Evolutionary conservation across 176 grass and related monocot species (phyloP).

Genomic region (Metroxylon sagu): DNA sequence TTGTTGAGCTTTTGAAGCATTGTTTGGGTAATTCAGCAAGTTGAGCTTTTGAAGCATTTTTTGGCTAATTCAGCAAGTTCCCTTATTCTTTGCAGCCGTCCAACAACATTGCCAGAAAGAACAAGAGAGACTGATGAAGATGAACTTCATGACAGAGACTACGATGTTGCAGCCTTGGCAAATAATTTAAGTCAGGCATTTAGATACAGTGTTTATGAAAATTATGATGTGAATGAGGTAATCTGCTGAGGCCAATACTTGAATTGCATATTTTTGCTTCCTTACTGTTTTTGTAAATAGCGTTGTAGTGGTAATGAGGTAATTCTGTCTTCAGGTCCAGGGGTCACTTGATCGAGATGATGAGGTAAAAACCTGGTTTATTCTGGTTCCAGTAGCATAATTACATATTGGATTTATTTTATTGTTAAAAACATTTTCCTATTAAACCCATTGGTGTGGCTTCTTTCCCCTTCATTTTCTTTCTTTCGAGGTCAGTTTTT

Average conservation of each 20-base stretch:
- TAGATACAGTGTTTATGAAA: slow-evolving; percentile 4
- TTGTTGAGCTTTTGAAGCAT: too few species aligned
- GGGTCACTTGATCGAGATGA: slow-evolving; percentile 12
- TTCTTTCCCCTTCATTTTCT: too few species aligned
- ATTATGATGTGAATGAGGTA: slow-evolving; percentile 2
- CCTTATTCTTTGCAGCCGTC: slow-evolving; percentile 1
- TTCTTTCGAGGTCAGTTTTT: too few species aligned
- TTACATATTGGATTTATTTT: too few species aligned
- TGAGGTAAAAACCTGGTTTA: neutral
- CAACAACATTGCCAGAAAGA: slow-evolving; percentile 19
- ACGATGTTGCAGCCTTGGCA: slow-evolving; percentile 9
- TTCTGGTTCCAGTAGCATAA: too few species aligned
- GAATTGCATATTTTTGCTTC: neutral
- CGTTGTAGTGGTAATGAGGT: neutral
- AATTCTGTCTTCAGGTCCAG: slow-evolving; percentile 9
- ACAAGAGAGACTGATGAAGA: slow-evolving; percentile 26
- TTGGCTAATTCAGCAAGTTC: too few species aligned
- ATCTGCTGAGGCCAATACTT: neutral
- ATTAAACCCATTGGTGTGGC: too few species aligned
- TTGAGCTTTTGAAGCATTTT: too few species aligned
- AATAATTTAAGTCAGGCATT: slow-evolving; percentile 14
- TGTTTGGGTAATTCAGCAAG: too few species aligned
- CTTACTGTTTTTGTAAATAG: neutral
- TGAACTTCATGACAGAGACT: slow-evolving; percentile 9
- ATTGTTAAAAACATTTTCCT: too few species aligned